Evolutionary conservation across 192 early-diverging fungal species (phyloP), one percentile per base, ranked within the genome.

Genomic region (Podila minutissima): DNA sequence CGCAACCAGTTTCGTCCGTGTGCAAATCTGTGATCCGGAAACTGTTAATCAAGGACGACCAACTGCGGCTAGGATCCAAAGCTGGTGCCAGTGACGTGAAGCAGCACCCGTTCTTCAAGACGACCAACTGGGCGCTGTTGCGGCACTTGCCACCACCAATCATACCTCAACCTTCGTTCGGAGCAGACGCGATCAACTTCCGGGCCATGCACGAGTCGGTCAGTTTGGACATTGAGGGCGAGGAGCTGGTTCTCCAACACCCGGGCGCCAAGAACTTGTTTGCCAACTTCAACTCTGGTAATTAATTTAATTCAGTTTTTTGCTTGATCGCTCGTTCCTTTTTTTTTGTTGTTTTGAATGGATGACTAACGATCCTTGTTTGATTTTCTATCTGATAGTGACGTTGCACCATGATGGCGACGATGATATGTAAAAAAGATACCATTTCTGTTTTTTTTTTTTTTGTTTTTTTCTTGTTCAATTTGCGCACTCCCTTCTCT

Each of bases 51-150:
- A 99, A 99, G 86, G 96, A 94, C 83, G 98, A 99, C 76, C 87
- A 91, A 62, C 89, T 91, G 68, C 89, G 98, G 35, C 84, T 99
- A 46, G 98, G 98, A 11, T 93, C 91, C 53, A 89, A 92, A 51
- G 92, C 95, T 1, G 98, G 98, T 11, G 98, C 97, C 3, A 86
- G 93, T 2, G 98, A 99, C 75, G 89, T 99, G 61, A 99, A 99
- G 83, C 78, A 82, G 46, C 97, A 99, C 66, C 83, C 90, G 32
- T 98, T 93, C 84, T 99, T 99, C 86, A 95, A 94, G 78, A 90
- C 81, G 68, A 88, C 95, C 53, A 94, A 95, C 59, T 99, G 97
- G 96, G 97, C 97, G 13, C 85, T 99, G 48, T 73, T 99, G 64
- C 88, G 96, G 64, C 91, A 98, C 86, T 82, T 86, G 63, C 89